These are phyloP conservation scores for Isoetes taiwanensis DNA, from an alignment of 75 land plant genomes.

Conservation along the genomic window DNA sequence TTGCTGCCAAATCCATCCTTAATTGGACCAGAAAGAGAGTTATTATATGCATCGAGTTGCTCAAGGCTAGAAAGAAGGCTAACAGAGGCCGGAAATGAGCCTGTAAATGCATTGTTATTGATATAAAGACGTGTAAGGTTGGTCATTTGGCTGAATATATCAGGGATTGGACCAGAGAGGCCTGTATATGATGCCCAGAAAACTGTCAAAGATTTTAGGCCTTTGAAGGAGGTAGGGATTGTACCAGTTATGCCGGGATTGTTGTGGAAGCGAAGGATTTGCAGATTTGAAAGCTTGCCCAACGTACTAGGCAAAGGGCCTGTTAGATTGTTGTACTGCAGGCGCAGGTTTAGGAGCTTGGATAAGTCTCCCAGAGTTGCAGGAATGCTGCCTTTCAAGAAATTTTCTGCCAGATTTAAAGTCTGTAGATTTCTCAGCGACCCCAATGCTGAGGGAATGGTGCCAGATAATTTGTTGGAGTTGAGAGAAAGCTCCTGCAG, in stretches of 20 bases:
- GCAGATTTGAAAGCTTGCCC: conserved; percentile 27
- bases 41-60: no score
- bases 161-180: no score
- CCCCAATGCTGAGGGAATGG: conserved; percentile 37
- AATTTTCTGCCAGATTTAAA: conserved; percentile 10
- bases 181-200: no score
- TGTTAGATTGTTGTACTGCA: conserved; percentile 46
- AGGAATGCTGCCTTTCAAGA: conserved; percentile 3
- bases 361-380: conserved; percentile 9
- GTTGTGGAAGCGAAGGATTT: conserved; percentile 42
- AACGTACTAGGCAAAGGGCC: conserved; percentile 47
- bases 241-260: conserved; percentile 47
- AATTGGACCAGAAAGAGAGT: no score
- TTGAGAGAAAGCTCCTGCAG: conserved; percentile 42
- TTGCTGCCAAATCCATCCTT: no score
- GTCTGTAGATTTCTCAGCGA: conserved; percentile 20
- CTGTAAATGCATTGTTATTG: no score
- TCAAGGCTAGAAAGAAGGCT: no score
- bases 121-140: no score
- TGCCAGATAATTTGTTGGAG: conserved; percentile 46
- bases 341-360: conserved; percentile 31
- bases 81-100: no score
- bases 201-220: conserved; percentile 25
- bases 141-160: no score
- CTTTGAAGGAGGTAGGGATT: conserved; percentile 47